Conservation (phyloP, 495 filamentous ascomycete genomes). For the Podospora pseudoanserina region DNA sequence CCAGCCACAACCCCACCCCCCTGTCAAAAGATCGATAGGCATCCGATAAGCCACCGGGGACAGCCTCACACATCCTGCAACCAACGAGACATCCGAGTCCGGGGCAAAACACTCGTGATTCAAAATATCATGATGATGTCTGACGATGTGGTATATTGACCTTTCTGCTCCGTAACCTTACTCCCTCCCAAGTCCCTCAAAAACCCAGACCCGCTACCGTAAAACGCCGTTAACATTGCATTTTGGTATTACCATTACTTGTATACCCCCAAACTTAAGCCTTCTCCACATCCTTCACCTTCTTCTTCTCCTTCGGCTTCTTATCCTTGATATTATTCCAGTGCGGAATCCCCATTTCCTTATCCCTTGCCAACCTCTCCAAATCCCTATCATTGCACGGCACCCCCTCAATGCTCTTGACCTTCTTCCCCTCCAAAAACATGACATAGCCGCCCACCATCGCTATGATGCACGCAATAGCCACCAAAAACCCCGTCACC, state of each 20-base stretch:
- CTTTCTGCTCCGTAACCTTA: not conserved
- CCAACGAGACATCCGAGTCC: not conserved
- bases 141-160: not conserved
- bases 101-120: too few relatives aligned
- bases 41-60: not conserved
- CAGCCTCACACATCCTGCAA: not conserved
- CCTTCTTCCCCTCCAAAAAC: conserved; percentile 59
- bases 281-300: conserved; percentile 22
- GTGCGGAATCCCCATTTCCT: conserved; percentile 48
- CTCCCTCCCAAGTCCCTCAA: too few relatives aligned
- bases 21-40: not conserved
- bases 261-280: not conserved
- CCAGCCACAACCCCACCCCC: not conserved
- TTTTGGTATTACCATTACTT: not conserved
- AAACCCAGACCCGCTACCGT: not conserved
- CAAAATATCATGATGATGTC: not conserved
- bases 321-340: conserved; percentile 55
- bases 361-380: conserved; percentile 43
- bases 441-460: conserved; percentile 65
- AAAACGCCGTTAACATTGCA: not conserved
- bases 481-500: conserved; percentile 72
- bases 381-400: conserved; percentile 44
- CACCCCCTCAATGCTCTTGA: conserved; percentile 66
- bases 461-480: conserved; percentile 63
- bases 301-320: conserved; percentile 43